Evolutionary conservation across 2,329 filamentous ascomycete species (phyloP).

Genomic region (Diaporthe caulivora): DNA sequence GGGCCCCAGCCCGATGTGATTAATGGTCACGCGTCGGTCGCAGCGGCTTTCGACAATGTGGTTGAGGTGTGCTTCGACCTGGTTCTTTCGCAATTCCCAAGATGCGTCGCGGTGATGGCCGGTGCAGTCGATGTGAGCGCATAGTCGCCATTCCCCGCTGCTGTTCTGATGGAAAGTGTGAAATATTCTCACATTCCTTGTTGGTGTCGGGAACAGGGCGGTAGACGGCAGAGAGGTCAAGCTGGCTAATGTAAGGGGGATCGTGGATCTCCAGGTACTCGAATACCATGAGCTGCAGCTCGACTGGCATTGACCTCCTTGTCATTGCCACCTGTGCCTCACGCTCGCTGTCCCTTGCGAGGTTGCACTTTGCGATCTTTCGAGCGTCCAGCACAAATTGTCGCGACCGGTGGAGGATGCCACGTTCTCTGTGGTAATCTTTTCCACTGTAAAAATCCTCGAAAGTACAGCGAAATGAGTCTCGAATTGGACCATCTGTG

Average conservation of each 20-base stretch:
- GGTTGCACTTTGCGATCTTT: neutral
- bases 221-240: slow-evolving; percentile 30
- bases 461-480: neutral
- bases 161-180: slow-evolving; percentile 19
- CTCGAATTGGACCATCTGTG: slow-evolving; percentile 14
- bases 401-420: slow-evolving; percentile 20
- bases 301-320: slow-evolving; percentile 14
- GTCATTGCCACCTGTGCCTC: slow-evolving; percentile 3
- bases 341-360: neutral
- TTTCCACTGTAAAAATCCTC: neutral
- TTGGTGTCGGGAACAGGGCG: slow-evolving; percentile 22
- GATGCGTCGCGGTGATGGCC: slow-evolving; percentile 4
- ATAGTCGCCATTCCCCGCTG: neutral
- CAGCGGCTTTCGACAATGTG: slow-evolving; percentile 3
- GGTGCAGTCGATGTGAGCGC: neutral
- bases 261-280: slow-evolving; percentile 11
- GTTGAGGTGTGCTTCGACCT: slow-evolving; percentile 1
- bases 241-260: slow-evolving; percentile 19
- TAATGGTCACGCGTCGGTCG: neutral
- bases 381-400: slow-evolving; percentile 31
- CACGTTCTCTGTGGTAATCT: neutral
- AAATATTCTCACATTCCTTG: slow-evolving; percentile 18
- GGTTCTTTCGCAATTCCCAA: neutral
- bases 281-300: slow-evolving; percentile 26
- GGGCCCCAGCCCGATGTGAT: slow-evolving; percentile 14